Conservation (phyloP, 2,329 filamentous ascomycete species). For the Diaporthe capsici region DNA sequence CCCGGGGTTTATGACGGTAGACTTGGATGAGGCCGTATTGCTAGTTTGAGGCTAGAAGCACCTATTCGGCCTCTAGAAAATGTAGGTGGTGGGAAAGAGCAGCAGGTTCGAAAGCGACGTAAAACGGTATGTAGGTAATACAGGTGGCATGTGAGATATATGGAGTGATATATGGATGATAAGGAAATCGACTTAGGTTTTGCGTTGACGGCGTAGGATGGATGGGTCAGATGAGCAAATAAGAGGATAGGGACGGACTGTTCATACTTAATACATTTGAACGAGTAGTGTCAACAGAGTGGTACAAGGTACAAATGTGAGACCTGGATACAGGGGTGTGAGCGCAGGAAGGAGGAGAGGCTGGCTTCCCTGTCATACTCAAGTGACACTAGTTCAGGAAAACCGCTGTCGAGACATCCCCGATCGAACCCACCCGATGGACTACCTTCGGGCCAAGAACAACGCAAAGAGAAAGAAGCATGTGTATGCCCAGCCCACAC, state of each 20-base stretch:
- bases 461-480: conserved; percentile 27
- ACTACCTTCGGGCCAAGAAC: conserved; percentile 33
- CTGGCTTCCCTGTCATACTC: conserved; percentile 24
- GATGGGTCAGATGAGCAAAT: neutral
- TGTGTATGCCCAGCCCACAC: conserved; percentile 28
- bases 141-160: neutral
- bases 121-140: neutral
- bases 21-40: conserved; percentile 8
- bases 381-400: conserved; percentile 32
- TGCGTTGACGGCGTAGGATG: neutral
- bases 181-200: neutral
- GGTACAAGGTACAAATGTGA: conserved; percentile 19
- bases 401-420: conserved; percentile 24
- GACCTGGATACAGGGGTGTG: conserved; percentile 26
- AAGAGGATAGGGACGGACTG: neutral
- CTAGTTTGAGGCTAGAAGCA: conserved; percentile 12
- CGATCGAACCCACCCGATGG: conserved; percentile 23
- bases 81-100: conserved; percentile 41
- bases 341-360: conserved; percentile 23
- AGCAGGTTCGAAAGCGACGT: neutral
- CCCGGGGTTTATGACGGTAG: conserved; percentile 38
- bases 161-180: neutral
- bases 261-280: conserved; percentile 26
- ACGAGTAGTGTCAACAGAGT: neutral
- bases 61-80: conserved; percentile 9